Percentiles rank a stretch among this genome's conserved stretches.
These are phyloP conservation scores for Galerina sulciceps DNA, from an alignment of 768 basidiomycete species.

Conservation along the genomic window DNA sequence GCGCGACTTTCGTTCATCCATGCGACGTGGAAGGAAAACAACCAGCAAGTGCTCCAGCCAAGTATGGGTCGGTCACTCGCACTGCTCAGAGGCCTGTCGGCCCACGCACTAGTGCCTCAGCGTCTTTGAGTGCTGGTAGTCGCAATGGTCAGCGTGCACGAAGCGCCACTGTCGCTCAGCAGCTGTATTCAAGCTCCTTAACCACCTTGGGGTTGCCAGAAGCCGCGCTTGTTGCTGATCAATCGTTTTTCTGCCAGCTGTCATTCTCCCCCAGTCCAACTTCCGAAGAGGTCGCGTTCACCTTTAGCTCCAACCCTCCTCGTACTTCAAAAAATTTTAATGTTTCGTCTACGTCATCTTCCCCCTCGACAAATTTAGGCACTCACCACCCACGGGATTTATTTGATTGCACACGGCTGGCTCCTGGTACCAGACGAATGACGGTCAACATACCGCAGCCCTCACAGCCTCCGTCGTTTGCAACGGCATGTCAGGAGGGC, in stretches of 20 bases:
- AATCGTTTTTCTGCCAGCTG: not conserved
- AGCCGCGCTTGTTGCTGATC: not conserved
- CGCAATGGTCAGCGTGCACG: constrained; percentile 16
- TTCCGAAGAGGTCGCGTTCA: constrained; percentile 10
- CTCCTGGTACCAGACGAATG: constrained; percentile 26
- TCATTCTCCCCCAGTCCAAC: constrained; percentile 14
- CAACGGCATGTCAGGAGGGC: not conserved
- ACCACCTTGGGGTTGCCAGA: not conserved
- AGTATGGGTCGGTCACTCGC: constrained; percentile 2
- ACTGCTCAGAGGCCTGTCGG: constrained; percentile 13
- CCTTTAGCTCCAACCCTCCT: constrained; percentile 7
- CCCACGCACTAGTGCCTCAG: constrained; percentile 17
- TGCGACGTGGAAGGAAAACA: constrained; percentile 18
- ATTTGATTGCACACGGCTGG: constrained; percentile 26
- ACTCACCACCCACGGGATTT: constrained; percentile 27
- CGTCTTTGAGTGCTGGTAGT: constrained; percentile 3
- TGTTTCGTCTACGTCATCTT: constrained; percentile 23
- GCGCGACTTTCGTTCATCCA: constrained; percentile 28
- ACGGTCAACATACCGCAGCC: constrained; percentile 24
- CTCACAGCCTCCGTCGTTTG: not conserved
- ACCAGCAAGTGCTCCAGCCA: constrained; percentile 18
- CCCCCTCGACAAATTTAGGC: constrained; percentile 15
- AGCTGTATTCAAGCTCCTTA: constrained; percentile 28
- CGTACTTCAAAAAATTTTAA: not conserved
- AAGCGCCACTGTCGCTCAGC: constrained; percentile 28